Evolutionary conservation across 129 eudicot genomes (phyloP).

Genomic region (Deinandra increscens): DNA sequence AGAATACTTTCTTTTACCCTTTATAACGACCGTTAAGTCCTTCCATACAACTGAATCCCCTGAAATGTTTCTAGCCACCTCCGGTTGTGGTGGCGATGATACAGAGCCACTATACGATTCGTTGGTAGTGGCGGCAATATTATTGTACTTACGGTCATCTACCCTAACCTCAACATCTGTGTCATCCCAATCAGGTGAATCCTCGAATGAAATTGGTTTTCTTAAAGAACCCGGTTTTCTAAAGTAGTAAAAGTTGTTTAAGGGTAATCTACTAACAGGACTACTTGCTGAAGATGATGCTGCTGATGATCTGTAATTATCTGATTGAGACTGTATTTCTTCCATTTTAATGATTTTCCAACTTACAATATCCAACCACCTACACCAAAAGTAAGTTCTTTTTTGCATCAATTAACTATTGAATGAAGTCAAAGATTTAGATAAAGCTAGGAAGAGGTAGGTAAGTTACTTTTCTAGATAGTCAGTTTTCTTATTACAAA

Average conservation of each 20-base stretch:
- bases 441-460: not conserved
- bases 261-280: slow-evolving; percentile 86
- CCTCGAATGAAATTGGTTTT: slow-evolving; percentile 88
- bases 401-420: not conserved
- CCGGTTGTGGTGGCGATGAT: slow-evolving; percentile 73
- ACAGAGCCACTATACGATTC: slow-evolving; percentile 85
- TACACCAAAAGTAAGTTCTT: slow-evolving; percentile 8
- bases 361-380: slow-evolving; percentile 4
- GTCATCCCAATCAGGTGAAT: slow-evolving; percentile 96
- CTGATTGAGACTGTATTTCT: slow-evolving; percentile 94
- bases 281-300: slow-evolving; percentile 85
- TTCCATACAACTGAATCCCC: slow-evolving; percentile 90
- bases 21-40: slow-evolving; percentile 78
- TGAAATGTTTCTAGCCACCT: slow-evolving; percentile 59
- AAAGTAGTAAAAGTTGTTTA: slow-evolving; percentile 79
- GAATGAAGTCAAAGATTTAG: not conserved
- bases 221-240: slow-evolving; percentile 82
- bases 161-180: slow-evolving; percentile 72
- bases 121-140: slow-evolving; percentile 63
- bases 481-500: not conserved
- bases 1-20: slow-evolving; percentile 89
- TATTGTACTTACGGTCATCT: slow-evolving; percentile 39
- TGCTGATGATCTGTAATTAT: slow-evolving; percentile 75
- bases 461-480: not conserved
- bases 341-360: slow-evolving; percentile 47